Evolutionary conservation across 176 grass and related monocot species (phyloP), one percentile per base, ranked within the genome.

Genomic region (Olyra latifolia): DNA sequence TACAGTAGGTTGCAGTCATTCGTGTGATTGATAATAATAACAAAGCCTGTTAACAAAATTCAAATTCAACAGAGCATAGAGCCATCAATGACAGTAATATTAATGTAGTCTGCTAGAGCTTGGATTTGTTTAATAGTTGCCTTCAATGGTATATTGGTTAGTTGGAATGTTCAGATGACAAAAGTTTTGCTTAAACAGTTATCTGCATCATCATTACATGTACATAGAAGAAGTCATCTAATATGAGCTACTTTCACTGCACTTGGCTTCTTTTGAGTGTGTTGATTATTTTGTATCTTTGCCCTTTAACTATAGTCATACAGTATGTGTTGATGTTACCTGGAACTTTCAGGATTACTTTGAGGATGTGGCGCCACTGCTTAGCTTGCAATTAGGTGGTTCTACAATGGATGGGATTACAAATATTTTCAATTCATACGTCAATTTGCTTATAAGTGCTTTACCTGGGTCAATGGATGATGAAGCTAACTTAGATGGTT

Each of bases 351-450:
- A 97, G 95, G 95, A 97, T 74, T 97, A 94, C 77, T 97, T 97
- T 55, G 95, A 97, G 83, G 91, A 97, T 68, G 89, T 97, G 3
- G 91, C 89, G 1, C 95, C 95, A 69, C 87, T 97, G 29, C 92
- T 97, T 69, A 92, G 87, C 80, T 80, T 97, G 79, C 91, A 97
- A 60, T 84, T 97, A 75, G 91, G 95, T 62, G 95, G 95, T 72
- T 87, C 91, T 40, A 92, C 89, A 19, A 90, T 97, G 92, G 89
- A 97, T 73, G 91, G 92, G 27, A 89, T 97, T 54, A 72, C 91
- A 29, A 82, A 97, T 67, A 93, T 94, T 45, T 97, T 97, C 76
- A 90, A 82, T 71, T 94, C 92, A 48, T 97, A 94, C 68, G 87
- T 92, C 55, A 91, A 88, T 71, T 87, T 92, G 65, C 91, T 97